Evolutionary conservation across 306 rosid species (phyloP).

Genomic region (Lathyrus tuberosus): DNA sequence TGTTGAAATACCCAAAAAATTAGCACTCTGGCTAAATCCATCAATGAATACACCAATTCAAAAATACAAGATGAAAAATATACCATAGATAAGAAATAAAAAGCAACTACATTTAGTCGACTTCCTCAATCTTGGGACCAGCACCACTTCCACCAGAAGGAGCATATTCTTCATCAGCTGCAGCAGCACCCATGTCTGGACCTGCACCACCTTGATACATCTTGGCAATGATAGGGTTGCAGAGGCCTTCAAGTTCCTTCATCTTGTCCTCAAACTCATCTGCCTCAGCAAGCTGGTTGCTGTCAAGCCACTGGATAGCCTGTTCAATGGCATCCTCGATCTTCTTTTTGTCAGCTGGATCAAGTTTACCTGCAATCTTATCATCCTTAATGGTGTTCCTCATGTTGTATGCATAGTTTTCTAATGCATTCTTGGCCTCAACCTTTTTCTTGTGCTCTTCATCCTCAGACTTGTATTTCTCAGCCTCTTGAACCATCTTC

Average conservation of each 20-base stretch:
- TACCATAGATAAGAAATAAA: neutral
- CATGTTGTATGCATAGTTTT: conserved; percentile 65
- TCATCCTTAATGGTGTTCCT: conserved; percentile 71
- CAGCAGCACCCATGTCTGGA: conserved; percentile 38
- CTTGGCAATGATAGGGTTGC: conserved; percentile 53
- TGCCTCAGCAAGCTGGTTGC: conserved; percentile 64
- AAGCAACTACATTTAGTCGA: conserved; percentile 37
- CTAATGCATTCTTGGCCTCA: conserved; percentile 59
- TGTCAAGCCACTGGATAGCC: conserved; percentile 64
- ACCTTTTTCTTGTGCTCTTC: conserved; percentile 78
- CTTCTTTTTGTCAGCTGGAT: conserved; percentile 61
- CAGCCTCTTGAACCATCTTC: conserved; percentile 80
- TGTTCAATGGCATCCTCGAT: conserved; percentile 66
- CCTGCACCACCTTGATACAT: conserved; percentile 64
- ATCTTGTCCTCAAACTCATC: conserved; percentile 63
- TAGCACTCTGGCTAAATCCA: no score
- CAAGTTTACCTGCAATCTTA: conserved; percentile 62
- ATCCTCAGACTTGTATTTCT: conserved; percentile 74
- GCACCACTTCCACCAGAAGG: conserved; percentile 45
- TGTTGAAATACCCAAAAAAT: no score
- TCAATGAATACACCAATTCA: no score
- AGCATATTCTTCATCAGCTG: conserved; percentile 31
- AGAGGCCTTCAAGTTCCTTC: conserved; percentile 73
- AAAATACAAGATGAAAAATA: neutral
- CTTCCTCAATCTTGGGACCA: conserved; percentile 51